These are phyloP conservation scores for Heimioporus punctisporus DNA, from an alignment of 1,284 basidiomycete genomes.

Conservation along the genomic window DNA sequence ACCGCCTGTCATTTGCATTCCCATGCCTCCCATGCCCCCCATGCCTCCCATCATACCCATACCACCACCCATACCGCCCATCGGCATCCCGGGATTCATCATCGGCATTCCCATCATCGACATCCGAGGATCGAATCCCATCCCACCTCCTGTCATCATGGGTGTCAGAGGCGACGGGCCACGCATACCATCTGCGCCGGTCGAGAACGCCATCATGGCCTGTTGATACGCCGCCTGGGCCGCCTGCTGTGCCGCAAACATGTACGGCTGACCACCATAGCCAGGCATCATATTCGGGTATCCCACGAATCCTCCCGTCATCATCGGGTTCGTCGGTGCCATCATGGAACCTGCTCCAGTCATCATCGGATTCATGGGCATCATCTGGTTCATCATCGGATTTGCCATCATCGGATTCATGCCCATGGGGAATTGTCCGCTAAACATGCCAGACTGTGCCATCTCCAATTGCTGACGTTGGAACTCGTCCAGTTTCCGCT, in stretches of 20 bases:
- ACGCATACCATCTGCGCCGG: slow-evolving; percentile 57
- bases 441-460: slow-evolving; percentile 77
- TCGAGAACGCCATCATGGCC: slow-evolving; percentile 89
- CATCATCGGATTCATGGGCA: slow-evolving; percentile 63
- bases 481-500: slow-evolving; percentile 89
- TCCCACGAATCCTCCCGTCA: slow-evolving; percentile 49
- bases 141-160: slow-evolving; percentile 56
- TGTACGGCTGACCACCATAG: slow-evolving; percentile 75
- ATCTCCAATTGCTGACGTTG: slow-evolving; percentile 90
- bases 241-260: slow-evolving; percentile 90
- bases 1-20: slow-evolving; percentile 63
- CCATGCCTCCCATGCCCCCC: slow-evolving; percentile 45
- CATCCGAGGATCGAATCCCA: slow-evolving; percentile 50
- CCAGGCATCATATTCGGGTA: slow-evolving; percentile 69
- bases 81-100: slow-evolving; percentile 42
- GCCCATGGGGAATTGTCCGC: slow-evolving; percentile 44
- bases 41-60: slow-evolving; percentile 39
- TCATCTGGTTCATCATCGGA: slow-evolving; percentile 47
- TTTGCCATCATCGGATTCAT: slow-evolving; percentile 46
- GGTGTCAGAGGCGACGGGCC: slow-evolving; percentile 43
- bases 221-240: slow-evolving; percentile 89
- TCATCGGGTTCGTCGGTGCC: slow-evolving; percentile 46
- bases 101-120: slow-evolving; percentile 61
- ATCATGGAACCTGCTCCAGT: slow-evolving; percentile 41
- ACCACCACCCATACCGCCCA: slow-evolving; percentile 36